Base-by-base conservation (phyloP, 2,329 filamentous ascomycete genomes). In the Cladosporium phlei region DNA sequence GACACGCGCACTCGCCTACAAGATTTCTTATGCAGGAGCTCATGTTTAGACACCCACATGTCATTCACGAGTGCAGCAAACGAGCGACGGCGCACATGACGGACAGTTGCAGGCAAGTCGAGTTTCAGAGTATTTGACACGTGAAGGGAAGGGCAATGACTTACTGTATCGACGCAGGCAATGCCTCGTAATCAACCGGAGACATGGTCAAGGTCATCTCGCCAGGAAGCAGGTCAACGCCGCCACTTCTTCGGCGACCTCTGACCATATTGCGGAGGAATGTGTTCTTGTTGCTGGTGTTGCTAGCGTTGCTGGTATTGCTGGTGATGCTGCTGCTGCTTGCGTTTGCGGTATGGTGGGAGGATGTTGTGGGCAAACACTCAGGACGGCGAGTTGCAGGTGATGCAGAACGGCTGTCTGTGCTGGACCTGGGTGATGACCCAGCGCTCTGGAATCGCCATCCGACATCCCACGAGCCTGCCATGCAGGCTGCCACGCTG, bases 141-240 rank as follows among this genome's bases (percentile, higher is more conserved):
- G 19, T 8, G 17, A 14, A 35, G 14, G 19, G 9, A 19, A 32
- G 17, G 32, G 20, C 21, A 24, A 9, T 24, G 40, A 68, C 68
- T 59, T 64, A 72, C 70, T 69, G 66, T 40, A 73, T 62, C 47
- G 68, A 66, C 53, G 59, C 43, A 16, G 70, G 70, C 51, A 73
- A 60, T 27, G 63, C 57, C 39, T 66, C 64, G 56, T 65, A 72
- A 47, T 71, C 66, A 47, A 66, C 64, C 53, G 66, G 53, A 28
- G 60, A 37, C 38, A 48, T 40, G 9, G 42, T n/a, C 14, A 22
- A 24, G 30, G 14, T 29, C 14, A 34, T 17, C 14, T 25, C 30
- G 40, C 8, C 30, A 4, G 35, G 21, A n/a, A n/a, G n/a, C n/a
- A n/a, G n/a, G 3, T 38, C 37, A 16, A 9, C 25, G 4, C 24